Evolutionary conservation across 106 monocot genomes (phyloP), one percentile per base, ranked within the genome.

Genomic region (Dioscorea dumetorum): DNA sequence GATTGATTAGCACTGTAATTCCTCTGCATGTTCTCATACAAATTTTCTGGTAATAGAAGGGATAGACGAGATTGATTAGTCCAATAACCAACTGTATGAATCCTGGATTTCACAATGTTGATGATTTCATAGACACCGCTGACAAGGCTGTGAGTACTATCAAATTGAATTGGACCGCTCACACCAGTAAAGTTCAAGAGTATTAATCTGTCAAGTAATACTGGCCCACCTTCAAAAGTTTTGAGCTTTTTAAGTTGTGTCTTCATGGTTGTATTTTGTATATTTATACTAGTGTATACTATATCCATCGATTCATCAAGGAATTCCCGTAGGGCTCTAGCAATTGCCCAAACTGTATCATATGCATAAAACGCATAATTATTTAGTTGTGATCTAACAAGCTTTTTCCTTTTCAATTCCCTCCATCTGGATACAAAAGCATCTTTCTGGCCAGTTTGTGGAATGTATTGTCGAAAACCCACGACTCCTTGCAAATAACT

Each of bases 281-380:
- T 62, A 53, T 24, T 23, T 21, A 63, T 78, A 19, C 20, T 57
- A 9, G 79, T 79, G 58, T 87, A 91, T 0, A 82, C 62, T 10
- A 87, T 56, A 68, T 71, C 82, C 17, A 69, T 66, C 14, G 48
- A 62, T 53, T 80, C 79, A 16, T 61, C 80, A 35, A 91, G 74
- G 57, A 84, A 82, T 10, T 78, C 60, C 71, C 82, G 57, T 35
- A 91, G 77, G 19, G 84, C 87, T 72, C 66, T 58, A 35, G 91
- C 87, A 62, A 78, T 68, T 48, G 76, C 70, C 91, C 91, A 91
- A 9, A 91, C 84, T 20, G 84, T 24, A 67, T 91, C 91, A 73
- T 91, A 91, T 23, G 91, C 91, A 75, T 74, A 77, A 56, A 84
- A 67, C 10, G 79, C 87, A 74, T 84, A 87, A 56, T 77, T 51